Evolutionary conservation across 116 monocot genomes (phyloP).

Genomic region (Iris pallida): DNA sequence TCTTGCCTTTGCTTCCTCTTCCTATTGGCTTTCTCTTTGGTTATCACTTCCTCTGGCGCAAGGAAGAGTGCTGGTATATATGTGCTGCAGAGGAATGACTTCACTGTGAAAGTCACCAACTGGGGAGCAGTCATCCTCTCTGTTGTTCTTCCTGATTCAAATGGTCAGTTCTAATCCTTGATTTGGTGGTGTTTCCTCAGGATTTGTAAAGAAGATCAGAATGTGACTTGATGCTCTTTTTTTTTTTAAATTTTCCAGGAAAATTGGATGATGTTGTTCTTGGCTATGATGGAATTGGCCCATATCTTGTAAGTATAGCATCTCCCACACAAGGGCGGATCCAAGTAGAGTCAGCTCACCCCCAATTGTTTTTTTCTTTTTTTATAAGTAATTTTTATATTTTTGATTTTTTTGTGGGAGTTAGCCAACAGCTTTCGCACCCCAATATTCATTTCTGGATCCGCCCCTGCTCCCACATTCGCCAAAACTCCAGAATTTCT

Average conservation of each 20-base stretch:
- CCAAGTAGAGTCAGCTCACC: no score
- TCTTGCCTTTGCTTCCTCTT: no score
- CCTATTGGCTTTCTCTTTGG: no score
- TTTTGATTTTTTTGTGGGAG: no score
- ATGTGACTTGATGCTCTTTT: slow-evolving; percentile 1
- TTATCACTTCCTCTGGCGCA: no score
- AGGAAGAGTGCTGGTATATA: slow-evolving; percentile 35
- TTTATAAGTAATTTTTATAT: no score
- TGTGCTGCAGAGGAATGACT: slow-evolving; percentile 62
- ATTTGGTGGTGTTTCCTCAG: not conserved
- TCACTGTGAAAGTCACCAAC: slow-evolving; percentile 65
- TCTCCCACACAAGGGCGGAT: no score
- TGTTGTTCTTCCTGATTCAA: slow-evolving; percentile 64
- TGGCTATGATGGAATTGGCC: slow-evolving; percentile 51
- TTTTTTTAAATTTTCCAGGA: slow-evolving; percentile 29
- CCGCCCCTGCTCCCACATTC: no score
- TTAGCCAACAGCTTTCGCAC: no score
- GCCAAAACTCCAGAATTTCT: no score
- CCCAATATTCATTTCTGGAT: no score
- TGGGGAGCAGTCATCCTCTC: slow-evolving; percentile 82
- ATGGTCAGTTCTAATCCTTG: slow-evolving; percentile 37
- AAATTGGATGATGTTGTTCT: slow-evolving; percentile 68
- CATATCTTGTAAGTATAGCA: slow-evolving; percentile 40
- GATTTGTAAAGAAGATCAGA: not conserved
- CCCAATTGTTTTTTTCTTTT: no score